Evolutionary conservation across 2,329 filamentous ascomycete species (phyloP).

Genomic region (Xylaria sp.): DNA sequence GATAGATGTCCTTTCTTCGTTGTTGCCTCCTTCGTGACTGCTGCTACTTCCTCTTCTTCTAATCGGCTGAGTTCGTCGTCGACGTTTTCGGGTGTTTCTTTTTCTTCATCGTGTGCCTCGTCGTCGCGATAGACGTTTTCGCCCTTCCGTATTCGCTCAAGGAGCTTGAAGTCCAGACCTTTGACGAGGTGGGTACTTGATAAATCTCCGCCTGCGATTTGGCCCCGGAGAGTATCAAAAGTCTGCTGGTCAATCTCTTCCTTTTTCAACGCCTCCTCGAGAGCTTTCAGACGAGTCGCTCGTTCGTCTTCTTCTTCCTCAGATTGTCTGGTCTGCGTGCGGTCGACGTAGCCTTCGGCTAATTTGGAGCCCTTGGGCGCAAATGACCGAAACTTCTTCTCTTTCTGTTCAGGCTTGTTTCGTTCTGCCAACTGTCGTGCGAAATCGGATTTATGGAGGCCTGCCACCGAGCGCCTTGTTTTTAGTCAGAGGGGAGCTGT

Average conservation of each 20-base stretch:
- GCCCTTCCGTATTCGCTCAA: slow-evolving; percentile 74
- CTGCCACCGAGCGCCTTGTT: slow-evolving; percentile 71
- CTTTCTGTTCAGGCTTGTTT: slow-evolving; percentile 62
- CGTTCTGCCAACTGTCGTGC: slow-evolving; percentile 84
- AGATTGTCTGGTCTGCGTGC: slow-evolving; percentile 72
- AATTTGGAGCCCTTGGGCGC: slow-evolving; percentile 86
- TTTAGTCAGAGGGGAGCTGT: slow-evolving; percentile 29
- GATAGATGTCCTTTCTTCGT: slow-evolving; percentile 72
- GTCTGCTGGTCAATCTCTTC: slow-evolving; percentile 83
- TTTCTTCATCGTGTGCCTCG: slow-evolving; percentile 49
- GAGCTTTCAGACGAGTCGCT: slow-evolving; percentile 74
- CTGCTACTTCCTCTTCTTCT: slow-evolving; percentile 64
- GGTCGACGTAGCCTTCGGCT: slow-evolving; percentile 84
- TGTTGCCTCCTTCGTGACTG: slow-evolving; percentile 61
- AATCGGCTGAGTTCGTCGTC: slow-evolving; percentile 74
- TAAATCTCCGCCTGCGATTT: slow-evolving; percentile 86
- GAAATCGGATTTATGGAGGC: slow-evolving; percentile 72
- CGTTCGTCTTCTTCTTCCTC: slow-evolving; percentile 63
- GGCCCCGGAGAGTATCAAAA: slow-evolving; percentile 77
- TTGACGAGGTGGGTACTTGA: slow-evolving; percentile 88
- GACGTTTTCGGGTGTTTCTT: slow-evolving; percentile 57
- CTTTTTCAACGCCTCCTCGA: slow-evolving; percentile 84
- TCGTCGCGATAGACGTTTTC: slow-evolving; percentile 70
- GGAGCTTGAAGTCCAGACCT: slow-evolving; percentile 85
- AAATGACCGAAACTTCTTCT: slow-evolving; percentile 80